Evolutionary conservation across 306 rosid genomes (phyloP).

Genomic region (Cicer bijugum): DNA sequence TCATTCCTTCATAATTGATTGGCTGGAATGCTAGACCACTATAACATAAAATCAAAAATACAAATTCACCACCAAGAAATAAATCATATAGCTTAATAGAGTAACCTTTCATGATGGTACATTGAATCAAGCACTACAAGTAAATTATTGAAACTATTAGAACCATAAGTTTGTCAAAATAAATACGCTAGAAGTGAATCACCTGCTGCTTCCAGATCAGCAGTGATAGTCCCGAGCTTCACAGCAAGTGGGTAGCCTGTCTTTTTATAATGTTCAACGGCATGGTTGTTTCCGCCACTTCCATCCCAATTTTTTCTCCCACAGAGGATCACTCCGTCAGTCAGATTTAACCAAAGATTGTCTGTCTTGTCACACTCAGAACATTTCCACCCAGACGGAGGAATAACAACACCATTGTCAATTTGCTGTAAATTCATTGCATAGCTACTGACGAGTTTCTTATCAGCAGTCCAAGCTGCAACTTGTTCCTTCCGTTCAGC

Average conservation of each 20-base stretch:
- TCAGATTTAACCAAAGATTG: slow-evolving; percentile 92
- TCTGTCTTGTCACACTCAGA: slow-evolving; percentile 83
- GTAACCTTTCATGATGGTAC: slow-evolving; percentile 11
- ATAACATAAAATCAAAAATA: slow-evolving; percentile 1
- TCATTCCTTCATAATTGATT: background rate
- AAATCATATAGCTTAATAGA: slow-evolving; percentile 1
- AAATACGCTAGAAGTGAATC: slow-evolving; percentile 41
- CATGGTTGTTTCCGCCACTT: slow-evolving; percentile 95
- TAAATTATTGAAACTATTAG: background rate
- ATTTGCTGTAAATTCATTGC: slow-evolving; percentile 77
- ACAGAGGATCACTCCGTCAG: slow-evolving; percentile 88
- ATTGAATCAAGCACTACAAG: slow-evolving; percentile 14
- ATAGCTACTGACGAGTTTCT: slow-evolving; percentile 64
- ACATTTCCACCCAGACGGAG: slow-evolving; percentile 94
- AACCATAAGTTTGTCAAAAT: slow-evolving; percentile 9
- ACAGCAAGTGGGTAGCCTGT: slow-evolving; percentile 92
- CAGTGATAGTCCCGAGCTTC: slow-evolving; percentile 93
- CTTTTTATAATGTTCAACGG: slow-evolving; percentile 77
- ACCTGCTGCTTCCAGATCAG: slow-evolving; percentile 99
- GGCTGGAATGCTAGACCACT: slow-evolving; percentile 13
- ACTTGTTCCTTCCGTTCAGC: slow-evolving; percentile 90
- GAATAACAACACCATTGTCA: slow-evolving; percentile 78
- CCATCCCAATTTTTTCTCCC: slow-evolving; percentile 98
- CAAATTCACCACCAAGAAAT: background rate
- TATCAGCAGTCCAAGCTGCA: slow-evolving; percentile 94